Evolutionary conservation across 805 yeast genomes (phyloP).

Genomic region (Wickerhamomyces strasburgensis): DNA sequence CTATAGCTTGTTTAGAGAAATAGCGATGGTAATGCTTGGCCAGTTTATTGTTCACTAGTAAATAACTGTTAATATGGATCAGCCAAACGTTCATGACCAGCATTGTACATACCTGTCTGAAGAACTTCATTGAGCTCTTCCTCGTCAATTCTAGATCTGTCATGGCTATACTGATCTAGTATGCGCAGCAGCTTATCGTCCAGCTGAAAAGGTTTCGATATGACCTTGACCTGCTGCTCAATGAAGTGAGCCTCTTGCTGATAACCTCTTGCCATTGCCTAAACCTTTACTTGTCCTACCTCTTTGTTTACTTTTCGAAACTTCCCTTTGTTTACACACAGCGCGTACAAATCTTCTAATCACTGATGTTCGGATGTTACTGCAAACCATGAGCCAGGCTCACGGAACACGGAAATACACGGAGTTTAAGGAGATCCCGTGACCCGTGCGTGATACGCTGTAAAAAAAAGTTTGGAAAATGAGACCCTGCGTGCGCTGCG

Average conservation of each 20-base stretch:
- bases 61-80: conserved; percentile 2
- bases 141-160: not conserved
- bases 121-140: conserved; percentile 2
- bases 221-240: conserved; percentile 9
- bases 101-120: conserved; percentile 4
- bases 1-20: conserved; percentile 21
- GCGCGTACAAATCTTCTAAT: too few relatives aligned
- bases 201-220: conserved; percentile 8
- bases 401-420: too few relatives aligned
- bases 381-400: too few relatives aligned
- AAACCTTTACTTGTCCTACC: conserved; percentile 2
- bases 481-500: too few relatives aligned
- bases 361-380: too few relatives aligned
- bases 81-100: too few relatives aligned
- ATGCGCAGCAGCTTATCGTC: conserved; percentile 5
- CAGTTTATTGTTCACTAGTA: conserved; percentile 14
- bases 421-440: too few relatives aligned
- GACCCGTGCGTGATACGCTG: too few relatives aligned
- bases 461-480: too few relatives aligned
- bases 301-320: not conserved
- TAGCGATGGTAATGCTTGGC: conserved; percentile 5
- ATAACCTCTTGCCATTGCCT: conserved; percentile 5
- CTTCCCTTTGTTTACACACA: too few relatives aligned
- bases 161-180: conserved; percentile 3
- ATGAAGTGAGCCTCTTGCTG: conserved; percentile 10